These are phyloP conservation scores for Aphanomyces cochlioides DNA, from an alignment of 352 stramenopile genomes.

Conservation along the genomic window DNA sequence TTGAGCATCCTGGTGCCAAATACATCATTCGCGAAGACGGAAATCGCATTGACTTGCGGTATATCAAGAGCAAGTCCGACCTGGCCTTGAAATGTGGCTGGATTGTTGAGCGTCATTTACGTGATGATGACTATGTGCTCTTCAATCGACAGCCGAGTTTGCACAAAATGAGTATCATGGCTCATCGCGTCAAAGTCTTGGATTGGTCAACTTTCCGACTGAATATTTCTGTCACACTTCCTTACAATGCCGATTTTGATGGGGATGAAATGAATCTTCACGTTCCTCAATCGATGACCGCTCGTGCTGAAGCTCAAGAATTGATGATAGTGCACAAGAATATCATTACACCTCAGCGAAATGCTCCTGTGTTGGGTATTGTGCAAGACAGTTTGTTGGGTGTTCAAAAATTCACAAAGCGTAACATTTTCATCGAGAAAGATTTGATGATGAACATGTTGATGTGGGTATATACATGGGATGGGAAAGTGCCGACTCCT, in stretches of 20 bases:
- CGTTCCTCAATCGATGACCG: slow-evolving; percentile 96
- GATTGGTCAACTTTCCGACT: slow-evolving; percentile 99
- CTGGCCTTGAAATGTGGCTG: slow-evolving; percentile 95
- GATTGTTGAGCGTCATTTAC: slow-evolving; percentile 98
- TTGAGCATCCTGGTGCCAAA: slow-evolving; percentile 96
- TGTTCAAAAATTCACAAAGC: slow-evolving; percentile 97
- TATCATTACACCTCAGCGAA: slow-evolving; percentile 98
- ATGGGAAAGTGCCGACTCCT: slow-evolving; percentile 95
- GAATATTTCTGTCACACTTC: slow-evolving; percentile 97
- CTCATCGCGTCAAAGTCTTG: slow-evolving; percentile 97
- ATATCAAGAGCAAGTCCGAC: slow-evolving; percentile 97
- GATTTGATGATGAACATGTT: slow-evolving; percentile 98
- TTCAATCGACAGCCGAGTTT: slow-evolving; percentile 99
- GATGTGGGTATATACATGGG: slow-evolving; percentile 97
- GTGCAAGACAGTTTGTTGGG: slow-evolving; percentile 96
- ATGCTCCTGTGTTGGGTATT: slow-evolving; percentile 99
- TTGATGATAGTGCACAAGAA: slow-evolving; percentile 99
- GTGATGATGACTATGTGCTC: slow-evolving; percentile 98
- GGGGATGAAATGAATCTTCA: slow-evolving; percentile 99
- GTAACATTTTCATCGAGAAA: slow-evolving; percentile 96
- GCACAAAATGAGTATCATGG: slow-evolving; percentile 99
- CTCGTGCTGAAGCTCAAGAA: slow-evolving; percentile 95
- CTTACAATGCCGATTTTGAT: slow-evolving; percentile 99
- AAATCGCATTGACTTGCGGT: slow-evolving; percentile 96
- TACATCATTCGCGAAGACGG: slow-evolving; percentile 98